These are phyloP conservation scores for Pleurotus cornucopiae DNA, from an alignment of 768 basidiomycete genomes.

Conservation along the genomic window DNA sequence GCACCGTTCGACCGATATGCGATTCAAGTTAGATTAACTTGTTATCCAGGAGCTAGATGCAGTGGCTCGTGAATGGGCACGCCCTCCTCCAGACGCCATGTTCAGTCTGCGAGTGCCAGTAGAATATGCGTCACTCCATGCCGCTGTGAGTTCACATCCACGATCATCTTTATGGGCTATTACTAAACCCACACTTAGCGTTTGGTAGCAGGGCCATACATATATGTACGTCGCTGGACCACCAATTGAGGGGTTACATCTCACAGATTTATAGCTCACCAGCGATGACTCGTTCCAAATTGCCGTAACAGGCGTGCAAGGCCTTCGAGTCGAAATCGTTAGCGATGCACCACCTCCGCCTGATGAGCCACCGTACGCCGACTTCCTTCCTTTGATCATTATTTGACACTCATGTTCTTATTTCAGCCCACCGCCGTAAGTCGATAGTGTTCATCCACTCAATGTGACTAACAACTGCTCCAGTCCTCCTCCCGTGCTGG, in stretches of 20 bases:
- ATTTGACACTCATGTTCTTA: constrained; percentile 1
- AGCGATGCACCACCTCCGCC: constrained; percentile 83
- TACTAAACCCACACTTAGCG: constrained; percentile 40
- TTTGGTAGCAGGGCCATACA: constrained; percentile 76
- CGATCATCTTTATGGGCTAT: constrained; percentile 9
- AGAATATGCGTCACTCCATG: constrained; percentile 83
- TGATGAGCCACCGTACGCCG: constrained; percentile 75
- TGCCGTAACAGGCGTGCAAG: constrained; percentile 78
- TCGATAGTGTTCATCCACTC: background rate
- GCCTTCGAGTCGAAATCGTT: constrained; percentile 81
- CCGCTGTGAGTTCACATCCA: constrained; percentile 53
- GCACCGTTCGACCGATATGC: background rate
- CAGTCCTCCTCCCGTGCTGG: constrained; percentile 68
- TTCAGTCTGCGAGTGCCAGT: constrained; percentile 80
- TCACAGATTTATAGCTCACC: constrained; percentile 49
- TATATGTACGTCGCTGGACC: constrained; percentile 53
- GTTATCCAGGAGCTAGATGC: constrained; percentile 68
- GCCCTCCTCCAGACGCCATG: constrained; percentile 74
- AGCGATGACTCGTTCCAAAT: constrained; percentile 88
- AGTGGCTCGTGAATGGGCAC: constrained; percentile 80
- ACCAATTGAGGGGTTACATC: constrained; percentile 3
- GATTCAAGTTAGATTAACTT: constrained; percentile 7
- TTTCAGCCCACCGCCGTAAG: constrained; percentile 46
- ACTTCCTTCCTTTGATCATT: constrained; percentile 10
- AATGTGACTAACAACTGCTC: background rate